Conservation (phyloP, 2,329 filamentous ascomycete species). For the Fusarium algeriense region DNA sequence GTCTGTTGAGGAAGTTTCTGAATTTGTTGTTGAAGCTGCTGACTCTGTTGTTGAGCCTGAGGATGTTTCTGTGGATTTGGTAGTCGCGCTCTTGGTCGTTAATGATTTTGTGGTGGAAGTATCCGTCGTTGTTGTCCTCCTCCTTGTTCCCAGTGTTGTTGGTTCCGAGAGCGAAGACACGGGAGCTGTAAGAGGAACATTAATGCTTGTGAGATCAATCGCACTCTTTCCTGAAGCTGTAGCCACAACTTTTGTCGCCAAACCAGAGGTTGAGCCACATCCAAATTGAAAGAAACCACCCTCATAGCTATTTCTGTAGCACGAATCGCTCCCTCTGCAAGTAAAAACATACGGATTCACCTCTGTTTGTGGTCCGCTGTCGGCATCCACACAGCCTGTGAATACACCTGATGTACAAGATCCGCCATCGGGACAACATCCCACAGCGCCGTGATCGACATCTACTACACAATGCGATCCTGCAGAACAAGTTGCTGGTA, state of each 20-base stretch:
- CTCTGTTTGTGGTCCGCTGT: constrained; percentile 62
- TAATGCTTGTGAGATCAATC: constrained; percentile 54
- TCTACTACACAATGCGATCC: constrained; percentile 71
- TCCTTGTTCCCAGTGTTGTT: constrained; percentile 55
- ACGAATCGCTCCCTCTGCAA: constrained; percentile 63
- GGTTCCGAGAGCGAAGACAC: constrained; percentile 56
- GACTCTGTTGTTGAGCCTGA: constrained; percentile 6
- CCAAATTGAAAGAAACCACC: constrained; percentile 69
- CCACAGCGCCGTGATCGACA: constrained; percentile 61
- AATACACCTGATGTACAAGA: constrained; percentile 68
- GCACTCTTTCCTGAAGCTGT: constrained; percentile 57
- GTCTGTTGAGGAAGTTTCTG: constrained; percentile 26
- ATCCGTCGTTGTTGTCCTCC: constrained; percentile 25
- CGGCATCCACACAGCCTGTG: constrained; percentile 67
- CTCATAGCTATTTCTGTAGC: constrained; percentile 67
- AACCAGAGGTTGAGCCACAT: constrained; percentile 62
- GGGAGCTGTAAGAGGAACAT: constrained; percentile 56
- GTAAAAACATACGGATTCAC: constrained; percentile 69
- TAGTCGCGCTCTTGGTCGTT: constrained; percentile 18
- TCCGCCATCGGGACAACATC: constrained; percentile 66
- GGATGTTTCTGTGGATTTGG: constrained; percentile 25
- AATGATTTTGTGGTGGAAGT: constrained; percentile 19
- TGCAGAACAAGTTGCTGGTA: constrained; percentile 68
- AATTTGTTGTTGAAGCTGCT: constrained; percentile 8
- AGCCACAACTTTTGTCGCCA: constrained; percentile 63